These are phyloP conservation scores for Blastobotrys ciferrii DNA, from an alignment of 1,139 yeast genomes.

Conservation along the genomic window DNA sequence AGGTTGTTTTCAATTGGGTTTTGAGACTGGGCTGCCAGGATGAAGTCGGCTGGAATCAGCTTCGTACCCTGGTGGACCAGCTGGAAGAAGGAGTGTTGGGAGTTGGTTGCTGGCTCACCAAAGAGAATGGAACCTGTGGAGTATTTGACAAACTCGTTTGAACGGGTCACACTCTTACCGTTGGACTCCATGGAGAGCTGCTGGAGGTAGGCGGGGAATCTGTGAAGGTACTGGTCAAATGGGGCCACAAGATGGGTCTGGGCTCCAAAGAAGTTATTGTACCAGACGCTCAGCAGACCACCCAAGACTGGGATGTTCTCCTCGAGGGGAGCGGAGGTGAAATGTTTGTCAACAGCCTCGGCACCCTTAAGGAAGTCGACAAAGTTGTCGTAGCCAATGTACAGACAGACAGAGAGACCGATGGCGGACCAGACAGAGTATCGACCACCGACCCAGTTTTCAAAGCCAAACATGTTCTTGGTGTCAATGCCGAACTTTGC, in stretches of 20 bases:
- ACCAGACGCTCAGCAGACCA: constrained; percentile 93
- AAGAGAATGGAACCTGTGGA: constrained; percentile 93
- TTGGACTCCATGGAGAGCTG: constrained; percentile 98
- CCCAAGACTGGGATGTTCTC: constrained; percentile 91
- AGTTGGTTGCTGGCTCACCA: constrained; percentile 98
- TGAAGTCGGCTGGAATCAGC: constrained; percentile 94
- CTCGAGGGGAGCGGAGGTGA: constrained; percentile 77
- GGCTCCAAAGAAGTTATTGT: constrained; percentile 95
- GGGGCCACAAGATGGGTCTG: constrained; percentile 98
- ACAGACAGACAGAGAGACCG: constrained; percentile 91
- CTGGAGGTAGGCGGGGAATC: constrained; percentile 99
- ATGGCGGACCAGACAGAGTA: constrained; percentile 99
- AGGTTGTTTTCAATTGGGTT: constrained; percentile 92
- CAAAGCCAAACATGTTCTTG: constrained; percentile 97
- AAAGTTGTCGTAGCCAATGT: constrained; percentile 93
- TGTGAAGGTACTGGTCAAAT: constrained; percentile 95
- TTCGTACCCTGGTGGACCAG: constrained; percentile 98
- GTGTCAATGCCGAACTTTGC: constrained; percentile 94
- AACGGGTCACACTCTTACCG: constrained; percentile 96
- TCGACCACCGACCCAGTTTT: constrained; percentile 99
- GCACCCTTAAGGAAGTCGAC: constrained; percentile 93
- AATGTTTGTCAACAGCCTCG: constrained; percentile 93
- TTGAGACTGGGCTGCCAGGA: constrained; percentile 95
- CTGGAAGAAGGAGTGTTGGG: constrained; percentile 99
- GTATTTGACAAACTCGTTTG: constrained; percentile 85